Evolutionary conservation across 1,139 yeast species (phyloP), one percentile per base, ranked within the genome.

Genomic region (Protomyces macrosporus): DNA sequence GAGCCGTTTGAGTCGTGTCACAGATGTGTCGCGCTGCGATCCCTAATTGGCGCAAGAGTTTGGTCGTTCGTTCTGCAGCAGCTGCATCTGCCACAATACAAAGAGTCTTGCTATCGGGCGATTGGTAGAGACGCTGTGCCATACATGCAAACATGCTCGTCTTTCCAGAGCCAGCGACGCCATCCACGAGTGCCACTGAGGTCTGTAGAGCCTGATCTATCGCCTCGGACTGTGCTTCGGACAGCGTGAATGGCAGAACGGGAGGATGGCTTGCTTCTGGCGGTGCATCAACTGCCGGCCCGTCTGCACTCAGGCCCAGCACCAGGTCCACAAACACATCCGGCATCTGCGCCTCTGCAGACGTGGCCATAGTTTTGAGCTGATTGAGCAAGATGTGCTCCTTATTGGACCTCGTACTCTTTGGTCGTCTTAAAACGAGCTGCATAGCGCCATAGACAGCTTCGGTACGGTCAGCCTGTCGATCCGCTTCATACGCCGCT

Each of bases 121-220:
- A 55, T 78, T 77, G 1, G 66, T 56, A 1, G 76, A 73, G 56
- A 69, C 72, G 62, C 75, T 76, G 23, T 68, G 66, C 35, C 67
- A 59, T 4, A 78, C 53, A 14, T 71, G 72, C 68, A 1, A 74
- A 70, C 1, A 75, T 68, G 10, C 69, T 69, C 1, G 74, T 70
- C 69, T 81, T 81, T 1, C 84, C 84, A 0, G 83, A 76, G 0
- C 83, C 83, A 0, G 82, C 78, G 0, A 81, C 77, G 0, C 83
- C 83, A 53, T 74, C 74, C 3, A 81, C 70, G 6, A 79, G 66
- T 1, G 78, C 75, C 16, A 81, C 65, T 1, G 79, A 78, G 12
- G 74, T 72, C 4, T 68, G 65, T 4, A 74, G 65, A 1, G 79
- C 75, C 53, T 75, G 72, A 10, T 72, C 65, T n/a, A 81, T 72